These are phyloP conservation scores for Zostera marina DNA, from an alignment of 116 monocot genomes.

Conservation along the genomic window DNA sequence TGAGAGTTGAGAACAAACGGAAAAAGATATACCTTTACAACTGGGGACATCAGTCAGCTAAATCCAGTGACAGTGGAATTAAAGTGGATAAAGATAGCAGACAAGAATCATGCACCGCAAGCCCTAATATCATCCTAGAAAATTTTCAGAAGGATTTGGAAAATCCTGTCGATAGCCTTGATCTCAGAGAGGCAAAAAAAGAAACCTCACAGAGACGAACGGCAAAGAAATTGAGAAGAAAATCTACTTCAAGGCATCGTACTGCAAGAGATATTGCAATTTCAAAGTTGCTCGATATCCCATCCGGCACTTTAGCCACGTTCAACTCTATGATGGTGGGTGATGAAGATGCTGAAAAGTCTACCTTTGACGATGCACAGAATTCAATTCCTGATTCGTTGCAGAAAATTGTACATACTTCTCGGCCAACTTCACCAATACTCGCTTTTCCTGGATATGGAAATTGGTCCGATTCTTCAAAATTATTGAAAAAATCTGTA, in stretches of 20 bases:
- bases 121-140: slow-evolving; percentile 11
- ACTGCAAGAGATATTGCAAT: slow-evolving; percentile 13
- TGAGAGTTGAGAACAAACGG: slow-evolving; percentile 17
- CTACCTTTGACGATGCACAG: slow-evolving; percentile 22
- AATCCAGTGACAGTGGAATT: slow-evolving; percentile 36
- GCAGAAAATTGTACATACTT: slow-evolving; percentile 18
- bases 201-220: slow-evolving; percentile 19
- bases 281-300: slow-evolving; percentile 20
- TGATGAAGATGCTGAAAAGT: slow-evolving; percentile 34
- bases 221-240: slow-evolving; percentile 29
- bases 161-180: slow-evolving; percentile 10
- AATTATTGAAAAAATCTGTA: slow-evolving; percentile 20
- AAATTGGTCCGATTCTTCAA: slow-evolving; percentile 39
- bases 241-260: slow-evolving; percentile 11
- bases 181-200: slow-evolving; percentile 5
- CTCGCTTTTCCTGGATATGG: slow-evolving; percentile 45
- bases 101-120: slow-evolving; percentile 14
- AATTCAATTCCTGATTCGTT: slow-evolving; percentile 14
- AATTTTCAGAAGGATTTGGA: slow-evolving; percentile 15
- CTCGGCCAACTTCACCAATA: slow-evolving; percentile 45
- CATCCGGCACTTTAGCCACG: slow-evolving; percentile 13
- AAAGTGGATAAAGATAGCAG: slow-evolving; percentile 18
- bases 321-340: slow-evolving; percentile 26
- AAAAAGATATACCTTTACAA: slow-evolving; percentile 65
- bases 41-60: slow-evolving; percentile 41